Evolutionary conservation across 2,329 filamentous ascomycete species (phyloP), one percentile per base, ranked within the genome.

Genomic region (Pyricularia grisea): DNA sequence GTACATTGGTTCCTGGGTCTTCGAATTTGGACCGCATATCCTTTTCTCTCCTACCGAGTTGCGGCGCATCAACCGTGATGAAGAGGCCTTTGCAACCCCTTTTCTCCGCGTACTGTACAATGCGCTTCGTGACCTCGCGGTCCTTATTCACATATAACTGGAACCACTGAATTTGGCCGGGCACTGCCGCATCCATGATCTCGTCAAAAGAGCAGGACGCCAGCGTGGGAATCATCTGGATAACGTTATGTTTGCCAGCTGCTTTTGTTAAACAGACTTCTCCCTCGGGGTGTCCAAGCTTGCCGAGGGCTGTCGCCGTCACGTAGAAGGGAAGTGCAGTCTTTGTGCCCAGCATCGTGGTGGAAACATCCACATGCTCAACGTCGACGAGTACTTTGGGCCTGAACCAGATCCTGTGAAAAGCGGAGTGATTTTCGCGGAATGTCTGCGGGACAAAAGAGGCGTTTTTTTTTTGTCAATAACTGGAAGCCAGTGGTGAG

Each of bases 101-200:
- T 76, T 83, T 83, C 81, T 99, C 95, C 71, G 95, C 95, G 79
- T 98, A 93, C 81, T 94, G 79, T 66, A 99, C 91, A 74, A 99
- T 98, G 72, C 88, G 87, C 80, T 92, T 88, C 10, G 95, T 99
- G 79, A 99, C 94, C 36, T 85, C 87, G 69, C 95, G 91, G 81
- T 99, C 91, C 79, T 96, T 95, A 86, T 99, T 99, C 74, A 99
- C 92, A 81, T 97, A 97, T 0, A 99, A 87, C 81, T 99, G 95
- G 73, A 99, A 84, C 95, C 95, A 99, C 80, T 98, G 95, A 4
- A 93, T 88, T 79, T 97, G 94, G 71, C 91, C 90, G 64, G 87
- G 91, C 72, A 87, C 83, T 33, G 85, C 87, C 23, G 94, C 95
- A 78, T 98, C 95, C 72, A 96, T 84, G 70, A 99, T 97, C 80